A percentile compares a stretch with the other conserved stretches of the same genome.
phyloP scores from a whole-genome alignment of 176 grass and related monocot species.

The Otatea glauca region DNA sequence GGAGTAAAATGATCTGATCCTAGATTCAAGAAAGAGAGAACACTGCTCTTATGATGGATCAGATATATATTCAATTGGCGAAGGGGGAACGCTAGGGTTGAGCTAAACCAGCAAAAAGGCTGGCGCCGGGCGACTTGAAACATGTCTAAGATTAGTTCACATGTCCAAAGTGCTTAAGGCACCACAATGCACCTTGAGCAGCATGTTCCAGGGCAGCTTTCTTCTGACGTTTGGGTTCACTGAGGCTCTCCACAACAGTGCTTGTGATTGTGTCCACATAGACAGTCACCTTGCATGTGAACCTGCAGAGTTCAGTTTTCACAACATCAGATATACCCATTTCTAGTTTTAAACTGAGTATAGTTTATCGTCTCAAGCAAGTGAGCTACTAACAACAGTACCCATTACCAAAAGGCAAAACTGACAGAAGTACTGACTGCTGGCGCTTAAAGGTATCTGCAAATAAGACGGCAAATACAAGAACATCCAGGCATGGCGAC shows the following conservation, averaged over 20 bases:
- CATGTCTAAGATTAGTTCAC: not conserved
- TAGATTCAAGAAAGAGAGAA: not conserved
- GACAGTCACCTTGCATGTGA: slow-evolving; percentile 67
- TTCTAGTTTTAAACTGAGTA: not conserved
- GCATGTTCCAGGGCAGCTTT: slow-evolving; percentile 63
- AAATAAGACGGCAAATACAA: not conserved
- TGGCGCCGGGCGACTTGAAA: not conserved
- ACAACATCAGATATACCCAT: not conserved
- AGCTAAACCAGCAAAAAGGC: not conserved
- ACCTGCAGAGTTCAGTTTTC: slow-evolving; percentile 52
- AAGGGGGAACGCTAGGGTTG: not conserved
- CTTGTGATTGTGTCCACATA: slow-evolving; percentile 40
- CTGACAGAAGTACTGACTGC: not conserved
- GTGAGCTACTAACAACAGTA: not conserved
- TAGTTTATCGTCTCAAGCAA: not conserved
- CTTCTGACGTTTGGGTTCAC: slow-evolving; percentile 56
- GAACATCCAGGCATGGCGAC: not conserved
- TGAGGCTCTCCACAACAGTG: slow-evolving; percentile 54
- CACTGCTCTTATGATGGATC: not conserved
- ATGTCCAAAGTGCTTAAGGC: slow-evolving; percentile 47
- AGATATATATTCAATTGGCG: not conserved
- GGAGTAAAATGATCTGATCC: not conserved
- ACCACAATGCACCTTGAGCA: slow-evolving; percentile 70
- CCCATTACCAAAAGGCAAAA: not conserved
- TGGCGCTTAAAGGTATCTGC: not conserved